Evolutionary conservation across 2,329 filamentous ascomycete genomes (phyloP).

Genomic region (Aureobasidium mangrovei): DNA sequence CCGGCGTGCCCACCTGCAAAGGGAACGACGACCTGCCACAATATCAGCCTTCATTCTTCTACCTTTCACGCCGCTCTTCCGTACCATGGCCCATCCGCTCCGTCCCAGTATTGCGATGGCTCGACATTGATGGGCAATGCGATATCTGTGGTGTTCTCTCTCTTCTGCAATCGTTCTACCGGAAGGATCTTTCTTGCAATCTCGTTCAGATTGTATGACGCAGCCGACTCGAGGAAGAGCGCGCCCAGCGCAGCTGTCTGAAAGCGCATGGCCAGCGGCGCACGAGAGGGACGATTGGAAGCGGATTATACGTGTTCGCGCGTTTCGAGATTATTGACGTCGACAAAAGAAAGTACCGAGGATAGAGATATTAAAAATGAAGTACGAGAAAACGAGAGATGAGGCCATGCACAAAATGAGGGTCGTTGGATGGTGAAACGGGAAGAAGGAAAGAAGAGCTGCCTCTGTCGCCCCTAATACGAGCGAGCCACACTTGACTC

Average conservation of each 20-base stretch:
- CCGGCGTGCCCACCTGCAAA: slow-evolving; percentile 25
- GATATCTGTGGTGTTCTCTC: slow-evolving; percentile 17
- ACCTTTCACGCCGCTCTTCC: slow-evolving; percentile 13
- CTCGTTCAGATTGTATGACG: not conserved
- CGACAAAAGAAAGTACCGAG: not conserved
- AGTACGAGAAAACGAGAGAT: not conserved
- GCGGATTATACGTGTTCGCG: not conserved
- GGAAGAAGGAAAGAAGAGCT: slow-evolving; percentile 8
- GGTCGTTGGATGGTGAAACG: not conserved
- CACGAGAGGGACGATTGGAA: not conserved
- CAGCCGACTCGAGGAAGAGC: slow-evolving; percentile 3
- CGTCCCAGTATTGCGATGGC: slow-evolving; percentile 32
- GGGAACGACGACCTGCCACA: slow-evolving; percentile 31
- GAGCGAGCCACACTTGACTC: slow-evolving; percentile 11
- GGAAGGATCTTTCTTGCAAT: not conserved
- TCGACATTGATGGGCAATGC: slow-evolving; percentile 26
- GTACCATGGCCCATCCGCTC: slow-evolving; percentile 22
- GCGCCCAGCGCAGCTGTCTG: slow-evolving; percentile 7
- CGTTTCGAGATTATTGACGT: not conserved
- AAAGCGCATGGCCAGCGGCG: slow-evolving; percentile 4
- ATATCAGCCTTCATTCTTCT: slow-evolving; percentile 18
- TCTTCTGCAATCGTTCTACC: slow-evolving; percentile 1
- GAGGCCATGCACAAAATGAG: not conserved
- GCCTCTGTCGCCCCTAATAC: slow-evolving; percentile 5
- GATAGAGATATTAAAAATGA: not conserved